phyloP scores from a whole-genome alignment of 495 filamentous ascomycete genomes.

The Penicillium maclennaniae region DNA sequence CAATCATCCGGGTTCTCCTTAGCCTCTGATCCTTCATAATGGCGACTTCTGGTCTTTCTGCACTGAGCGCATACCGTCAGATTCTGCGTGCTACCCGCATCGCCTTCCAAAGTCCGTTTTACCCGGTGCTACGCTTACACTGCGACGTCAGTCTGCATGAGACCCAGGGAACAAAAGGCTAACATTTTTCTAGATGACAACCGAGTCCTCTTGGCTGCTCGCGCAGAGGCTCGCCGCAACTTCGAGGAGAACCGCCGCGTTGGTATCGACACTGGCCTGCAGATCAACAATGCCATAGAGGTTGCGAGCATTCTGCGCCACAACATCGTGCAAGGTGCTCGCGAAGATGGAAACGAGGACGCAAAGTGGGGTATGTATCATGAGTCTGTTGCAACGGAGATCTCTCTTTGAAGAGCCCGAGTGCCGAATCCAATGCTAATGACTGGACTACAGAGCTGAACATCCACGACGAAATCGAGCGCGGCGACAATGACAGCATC shows the following conservation, averaged over 20 bases:
- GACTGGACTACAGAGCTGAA: conserved; percentile 56
- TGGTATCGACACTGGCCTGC: conserved; percentile 46
- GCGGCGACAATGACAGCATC: conserved; percentile 86
- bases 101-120: conserved; percentile 71
- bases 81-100: conserved; percentile 77
- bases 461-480: conserved; percentile 87
- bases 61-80: conserved; percentile 74
- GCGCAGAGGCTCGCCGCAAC: conserved; percentile 58
- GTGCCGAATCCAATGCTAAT: conserved; percentile 8
- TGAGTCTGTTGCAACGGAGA: background rate
- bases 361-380: conserved; percentile 60
- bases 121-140: background rate
- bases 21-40: conserved; percentile 5
- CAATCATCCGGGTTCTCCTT: background rate
- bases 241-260: conserved; percentile 66
- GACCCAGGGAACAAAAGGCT: background rate
- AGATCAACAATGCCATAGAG: conserved; percentile 74
- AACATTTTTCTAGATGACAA: conserved; percentile 55
- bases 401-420: too few species aligned
- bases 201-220: conserved; percentile 63
- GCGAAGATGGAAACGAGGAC: conserved; percentile 46
- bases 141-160: background rate
- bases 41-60: conserved; percentile 45
- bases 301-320: conserved; percentile 73
- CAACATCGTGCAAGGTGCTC: conserved; percentile 84